Evolutionary conservation across 1,284 basidiomycete species (phyloP).

Genomic region (Volvariella volvacea): DNA sequence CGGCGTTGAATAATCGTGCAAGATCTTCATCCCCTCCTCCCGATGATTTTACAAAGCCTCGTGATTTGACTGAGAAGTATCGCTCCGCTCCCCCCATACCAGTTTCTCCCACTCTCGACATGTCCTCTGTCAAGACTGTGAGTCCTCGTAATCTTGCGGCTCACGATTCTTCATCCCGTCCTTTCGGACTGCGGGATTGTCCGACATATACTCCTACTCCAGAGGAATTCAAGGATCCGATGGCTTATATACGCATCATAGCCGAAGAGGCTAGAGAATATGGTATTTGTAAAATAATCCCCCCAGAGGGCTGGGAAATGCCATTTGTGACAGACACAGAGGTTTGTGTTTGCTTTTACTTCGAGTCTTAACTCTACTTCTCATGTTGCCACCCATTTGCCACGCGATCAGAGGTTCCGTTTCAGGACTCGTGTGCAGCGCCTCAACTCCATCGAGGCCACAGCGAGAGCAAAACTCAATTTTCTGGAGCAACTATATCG

Average conservation of each 20-base stretch:
- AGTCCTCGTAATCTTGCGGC: constrained; percentile 37
- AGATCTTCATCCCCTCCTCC: constrained; percentile 43
- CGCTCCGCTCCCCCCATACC: constrained; percentile 49
- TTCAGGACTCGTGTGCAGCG: constrained; percentile 96
- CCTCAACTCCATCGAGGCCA: constrained; percentile 95
- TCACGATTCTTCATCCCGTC: constrained; percentile 37
- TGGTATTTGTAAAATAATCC: constrained; percentile 96
- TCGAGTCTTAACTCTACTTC: constrained; percentile 9
- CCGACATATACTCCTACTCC: constrained; percentile 84
- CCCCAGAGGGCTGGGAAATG: constrained; percentile 92
- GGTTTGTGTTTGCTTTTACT: constrained; percentile 40
- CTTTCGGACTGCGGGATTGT: constrained; percentile 87
- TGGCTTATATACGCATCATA: constrained; percentile 89
- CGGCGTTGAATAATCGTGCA: constrained; percentile 63
- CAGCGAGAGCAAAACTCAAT: constrained; percentile 93
- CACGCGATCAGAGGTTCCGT: constrained; percentile 62
- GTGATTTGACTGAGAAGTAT: constrained; percentile 40
- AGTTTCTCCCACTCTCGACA: constrained; percentile 54
- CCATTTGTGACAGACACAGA: constrained; percentile 95
- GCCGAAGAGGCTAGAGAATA: constrained; percentile 69
- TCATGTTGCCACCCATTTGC: constrained; percentile 2
- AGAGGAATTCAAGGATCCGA: constrained; percentile 94
- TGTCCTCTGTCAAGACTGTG: constrained; percentile 63
- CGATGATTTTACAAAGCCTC: constrained; percentile 35
- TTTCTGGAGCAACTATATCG: constrained; percentile 96